A percentile compares a stretch with the other conserved stretches of the same genome.
These are phyloP conservation scores for Ophiocordyceps sinensis DNA, from an alignment of 2,329 filamentous ascomycete species.

Conservation along the genomic window DNA sequence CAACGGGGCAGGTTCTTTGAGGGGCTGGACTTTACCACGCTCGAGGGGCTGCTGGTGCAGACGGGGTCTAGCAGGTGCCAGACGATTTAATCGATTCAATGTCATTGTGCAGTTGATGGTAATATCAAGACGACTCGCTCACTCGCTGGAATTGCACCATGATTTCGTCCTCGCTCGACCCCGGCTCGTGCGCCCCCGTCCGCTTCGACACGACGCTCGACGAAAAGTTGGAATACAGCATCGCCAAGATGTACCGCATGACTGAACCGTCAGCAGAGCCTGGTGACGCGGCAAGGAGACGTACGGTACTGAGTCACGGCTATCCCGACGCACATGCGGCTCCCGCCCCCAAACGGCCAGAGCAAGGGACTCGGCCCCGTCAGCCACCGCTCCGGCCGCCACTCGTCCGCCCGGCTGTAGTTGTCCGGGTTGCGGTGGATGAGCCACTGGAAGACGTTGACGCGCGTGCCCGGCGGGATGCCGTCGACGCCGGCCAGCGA, in stretches of 20 bases:
- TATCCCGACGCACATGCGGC: constrained; percentile 1
- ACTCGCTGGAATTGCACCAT: not conserved
- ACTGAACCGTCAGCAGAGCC: not conserved
- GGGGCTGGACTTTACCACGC: not conserved
- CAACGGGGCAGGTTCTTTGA: not conserved
- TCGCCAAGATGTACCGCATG: not conserved
- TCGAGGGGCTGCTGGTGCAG: not conserved
- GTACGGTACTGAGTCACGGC: not conserved
- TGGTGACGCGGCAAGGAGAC: not conserved
- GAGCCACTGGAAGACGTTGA: not conserved
- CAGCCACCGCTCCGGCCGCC: not conserved
- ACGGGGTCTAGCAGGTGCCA: not conserved
- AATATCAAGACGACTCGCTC: not conserved
- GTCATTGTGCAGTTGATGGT: too few species aligned
- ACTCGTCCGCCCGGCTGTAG: not conserved
- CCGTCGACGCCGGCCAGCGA: not conserved
- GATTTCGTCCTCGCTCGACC: not conserved
- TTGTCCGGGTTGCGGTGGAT: not conserved
- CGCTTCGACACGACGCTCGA: not conserved
- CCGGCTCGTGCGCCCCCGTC: not conserved
- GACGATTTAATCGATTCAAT: not conserved
- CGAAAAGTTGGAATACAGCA: not conserved
- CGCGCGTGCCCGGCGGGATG: constrained; percentile 1
- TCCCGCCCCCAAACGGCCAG: constrained; percentile 1
- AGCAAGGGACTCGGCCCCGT: not conserved